Percentiles rank a stretch among this genome's conserved stretches.
Conservation (phyloP, 495 filamentous ascomycete species). For the Barbatosphaeria neglecta region DNA sequence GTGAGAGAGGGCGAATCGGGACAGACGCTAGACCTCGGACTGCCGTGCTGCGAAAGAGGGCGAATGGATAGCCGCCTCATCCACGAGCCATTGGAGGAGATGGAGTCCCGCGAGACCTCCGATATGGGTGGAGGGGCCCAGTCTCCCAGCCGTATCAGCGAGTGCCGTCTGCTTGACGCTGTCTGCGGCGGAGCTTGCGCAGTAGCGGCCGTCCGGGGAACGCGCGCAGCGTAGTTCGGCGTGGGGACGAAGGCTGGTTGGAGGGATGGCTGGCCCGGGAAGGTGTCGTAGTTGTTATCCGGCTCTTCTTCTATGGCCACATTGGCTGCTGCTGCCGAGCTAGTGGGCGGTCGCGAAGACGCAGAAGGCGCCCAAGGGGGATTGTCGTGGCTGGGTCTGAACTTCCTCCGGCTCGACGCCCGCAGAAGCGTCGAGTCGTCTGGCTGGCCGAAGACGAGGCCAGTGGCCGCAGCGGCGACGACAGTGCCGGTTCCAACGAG, state of each 20-base stretch:
- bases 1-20: slow-evolving; percentile 59
- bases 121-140: slow-evolving; percentile 16
- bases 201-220: slow-evolving; percentile 11
- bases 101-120: slow-evolving; percentile 32
- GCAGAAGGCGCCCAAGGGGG: slow-evolving; percentile 15
- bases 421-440: slow-evolving; percentile 19
- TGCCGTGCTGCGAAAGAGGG: slow-evolving; percentile 62
- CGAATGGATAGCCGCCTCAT: slow-evolving; percentile 60
- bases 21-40: slow-evolving; percentile 49
- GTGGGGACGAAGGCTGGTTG: slow-evolving; percentile 13
- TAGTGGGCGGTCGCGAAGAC: slow-evolving; percentile 30
- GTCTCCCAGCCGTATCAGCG: slow-evolving; percentile 32
- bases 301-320: slow-evolving; percentile 21
- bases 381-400: slow-evolving; percentile 27
- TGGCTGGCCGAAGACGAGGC: slow-evolving; percentile 41
- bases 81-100: slow-evolving; percentile 59
- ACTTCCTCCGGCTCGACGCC: slow-evolving; percentile 30
- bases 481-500: slow-evolving; percentile 47
- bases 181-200: slow-evolving; percentile 22
- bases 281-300: slow-evolving; percentile 16
- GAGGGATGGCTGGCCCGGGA: slow-evolving; percentile 7
- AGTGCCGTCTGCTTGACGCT: slow-evolving; percentile 24
- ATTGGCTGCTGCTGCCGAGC: slow-evolving; percentile 7
- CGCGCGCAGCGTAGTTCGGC: slow-evolving; percentile 16
- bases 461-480: slow-evolving; percentile 46